phyloP scores from a whole-genome alignment of 768 basidiomycete species.

The Podaxis mareebaensis region DNA sequence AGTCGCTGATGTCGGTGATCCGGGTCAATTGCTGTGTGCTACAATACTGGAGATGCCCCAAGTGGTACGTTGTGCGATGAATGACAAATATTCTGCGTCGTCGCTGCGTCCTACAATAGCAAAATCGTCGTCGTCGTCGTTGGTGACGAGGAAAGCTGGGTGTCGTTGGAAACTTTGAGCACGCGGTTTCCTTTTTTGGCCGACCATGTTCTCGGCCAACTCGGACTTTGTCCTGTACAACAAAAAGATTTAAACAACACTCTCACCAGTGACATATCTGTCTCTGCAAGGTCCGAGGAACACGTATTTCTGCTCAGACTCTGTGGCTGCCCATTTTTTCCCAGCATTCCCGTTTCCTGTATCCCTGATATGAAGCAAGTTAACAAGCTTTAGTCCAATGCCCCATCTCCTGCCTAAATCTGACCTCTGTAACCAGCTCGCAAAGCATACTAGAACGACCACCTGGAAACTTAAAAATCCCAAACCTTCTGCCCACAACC shows the following conservation, averaged over 20 bases:
- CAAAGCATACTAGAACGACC: neutral
- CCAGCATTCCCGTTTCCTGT: neutral
- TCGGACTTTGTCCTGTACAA: neutral
- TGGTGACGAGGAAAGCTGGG: constrained; percentile 7
- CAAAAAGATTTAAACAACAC: constrained; percentile 4
- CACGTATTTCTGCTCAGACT: neutral
- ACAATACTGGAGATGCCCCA: neutral
- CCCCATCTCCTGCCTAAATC: neutral
- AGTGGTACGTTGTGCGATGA: neutral
- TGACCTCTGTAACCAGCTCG: neutral
- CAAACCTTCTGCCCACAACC: neutral
- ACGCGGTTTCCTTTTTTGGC: constrained; percentile 13
- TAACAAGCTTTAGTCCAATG: neutral
- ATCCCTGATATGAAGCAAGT: neutral
- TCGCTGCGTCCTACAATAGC: neutral
- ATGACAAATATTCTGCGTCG: neutral
- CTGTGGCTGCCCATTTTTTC: neutral
- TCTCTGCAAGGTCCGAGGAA: neutral
- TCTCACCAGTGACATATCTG: neutral
- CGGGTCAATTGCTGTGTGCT: constrained; percentile 6
- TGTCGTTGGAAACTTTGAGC: constrained; percentile 10
- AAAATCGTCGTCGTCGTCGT: constrained; percentile 4
- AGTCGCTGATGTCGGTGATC: constrained; percentile 16
- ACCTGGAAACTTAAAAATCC: neutral
- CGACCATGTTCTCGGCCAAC: constrained; percentile 2